Evolutionary conservation across 306 rosid genomes (phyloP), one percentile per base, ranked within the genome.

Genomic region (Arachis stenosperma): DNA sequence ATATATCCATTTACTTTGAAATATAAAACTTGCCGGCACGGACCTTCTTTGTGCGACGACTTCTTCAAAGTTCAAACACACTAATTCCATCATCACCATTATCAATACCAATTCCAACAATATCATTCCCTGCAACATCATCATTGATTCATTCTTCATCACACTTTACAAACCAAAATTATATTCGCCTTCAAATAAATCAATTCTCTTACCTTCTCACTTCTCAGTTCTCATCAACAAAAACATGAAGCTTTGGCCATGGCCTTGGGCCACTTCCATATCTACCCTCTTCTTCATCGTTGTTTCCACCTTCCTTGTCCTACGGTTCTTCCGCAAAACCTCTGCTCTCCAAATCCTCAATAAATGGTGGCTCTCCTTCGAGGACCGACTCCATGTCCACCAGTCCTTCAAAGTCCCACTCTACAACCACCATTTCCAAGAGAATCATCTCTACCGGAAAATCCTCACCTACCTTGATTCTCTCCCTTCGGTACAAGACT

Each of bases 351-450:
- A 70, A 79, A 85, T 91, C 69, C 74, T 94, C 2, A 51, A 74
- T 3, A 85, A 84, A 52, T 74, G 89, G 81, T 88, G 87, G 84
- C 61, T 84, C 12, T 78, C 94, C 13, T 78, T 94, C 46, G 78
- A 75, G 52, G 86, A 79, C 36, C 80, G 76, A 9, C 77, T 91
- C 48, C 90, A 89, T 33, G 86, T 87, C 0, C 84, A 88, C 65
- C 96, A 91, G 39, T 81, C 86, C 55, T 91, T 88, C 88, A 91
- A 86, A 79, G 71, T 94, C 47, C 97, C 97, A 2, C 86, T 75
- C 17, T 69, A 73, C 82, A 85, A 88, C 33, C 82, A 86, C 5
- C 68, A 91, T 40, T 74, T 71, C 63, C 95, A 88, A 50, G 87
- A 81, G 36, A 94, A 91, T 78, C 94, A 85, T 30, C 98, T 94